phyloP scores from a whole-genome alignment of 1,284 basidiomycete species.

The Ceratorhiza oryzae-sativae region DNA sequence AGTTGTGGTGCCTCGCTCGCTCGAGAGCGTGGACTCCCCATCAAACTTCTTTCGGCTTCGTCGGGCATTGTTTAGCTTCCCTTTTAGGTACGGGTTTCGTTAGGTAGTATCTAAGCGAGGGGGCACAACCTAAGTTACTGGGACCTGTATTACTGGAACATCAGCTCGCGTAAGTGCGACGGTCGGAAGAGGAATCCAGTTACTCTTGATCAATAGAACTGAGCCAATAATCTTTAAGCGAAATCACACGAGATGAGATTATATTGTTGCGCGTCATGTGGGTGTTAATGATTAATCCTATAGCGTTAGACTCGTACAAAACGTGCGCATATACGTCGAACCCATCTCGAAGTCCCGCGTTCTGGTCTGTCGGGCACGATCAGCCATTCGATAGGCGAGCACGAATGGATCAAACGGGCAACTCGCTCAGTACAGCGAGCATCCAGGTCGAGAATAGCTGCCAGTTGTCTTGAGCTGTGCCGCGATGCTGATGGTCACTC shows the following conservation, averaged over 20 bases:
- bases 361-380: neutral
- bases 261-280: neutral
- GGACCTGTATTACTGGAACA: neutral
- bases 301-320: neutral
- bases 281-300: neutral
- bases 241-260: neutral
- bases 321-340: neutral
- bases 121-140: neutral
- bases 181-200: neutral
- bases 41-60: slow-evolving; percentile 1
- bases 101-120: slow-evolving; percentile 14
- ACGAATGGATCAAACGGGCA: neutral
- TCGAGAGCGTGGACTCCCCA: neutral
- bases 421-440: neutral
- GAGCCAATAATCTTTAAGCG: neutral
- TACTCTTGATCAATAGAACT: neutral
- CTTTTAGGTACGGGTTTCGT: neutral
- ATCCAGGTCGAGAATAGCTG: neutral
- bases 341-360: neutral
- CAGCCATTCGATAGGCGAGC: neutral
- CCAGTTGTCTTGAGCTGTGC: neutral
- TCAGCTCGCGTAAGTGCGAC: slow-evolving; percentile 16
- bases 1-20: neutral
- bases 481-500: neutral
- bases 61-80: slow-evolving; percentile 29